Base-by-base conservation (phyloP, 176 grass and related monocot species). In the Oryza australiensis region DNA sequence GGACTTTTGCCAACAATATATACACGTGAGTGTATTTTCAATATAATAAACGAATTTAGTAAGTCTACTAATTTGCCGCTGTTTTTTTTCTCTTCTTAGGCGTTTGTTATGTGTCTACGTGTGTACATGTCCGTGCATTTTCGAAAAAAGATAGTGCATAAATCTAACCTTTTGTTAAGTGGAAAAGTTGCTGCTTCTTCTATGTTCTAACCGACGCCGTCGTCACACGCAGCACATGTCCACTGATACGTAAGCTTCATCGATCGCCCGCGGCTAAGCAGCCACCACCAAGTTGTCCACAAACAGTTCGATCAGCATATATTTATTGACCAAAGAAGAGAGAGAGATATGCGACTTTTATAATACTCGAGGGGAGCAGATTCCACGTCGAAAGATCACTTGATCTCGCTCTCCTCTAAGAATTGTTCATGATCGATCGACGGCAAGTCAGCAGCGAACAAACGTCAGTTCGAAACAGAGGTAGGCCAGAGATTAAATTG, bases 211-310 rank as follows among this genome's bases (percentile, higher is more conserved):
- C 32, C 6, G 26, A 15, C 69, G 29, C 30, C 59, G 43, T 2
- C 23, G 29, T 43, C 76, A 74, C 43, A 59, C 60, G 24, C 69
- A 68, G 68, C 84, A 66, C 76, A 66, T 80, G 76, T 42, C 65
- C 13, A 57, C 48, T 42, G 7, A 1, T 53, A 40, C 15, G 16
- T 73, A 73, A 26, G 26, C 14, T 37, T 15, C 45, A 20, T 28
- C 64, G 5, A 80, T 73, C 9, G 43, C 26, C 1, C 5, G 16
- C 26, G 42, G 3, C 41, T 18, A 26, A 79, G 75, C 67, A 79
- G 57, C 15, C 67, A 26, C 26, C 1, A 41, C 26, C 1, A 41
- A 20, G 26, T 64, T 68, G 12, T 72, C 30, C 43, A 59, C 43
- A 43, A 18, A 66, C 13, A 59, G 73, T 43, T 57, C 46, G 22